Evolutionary conservation across 202 grass and related monocot genomes (phyloP).

Genomic region (Setaria italica): DNA sequence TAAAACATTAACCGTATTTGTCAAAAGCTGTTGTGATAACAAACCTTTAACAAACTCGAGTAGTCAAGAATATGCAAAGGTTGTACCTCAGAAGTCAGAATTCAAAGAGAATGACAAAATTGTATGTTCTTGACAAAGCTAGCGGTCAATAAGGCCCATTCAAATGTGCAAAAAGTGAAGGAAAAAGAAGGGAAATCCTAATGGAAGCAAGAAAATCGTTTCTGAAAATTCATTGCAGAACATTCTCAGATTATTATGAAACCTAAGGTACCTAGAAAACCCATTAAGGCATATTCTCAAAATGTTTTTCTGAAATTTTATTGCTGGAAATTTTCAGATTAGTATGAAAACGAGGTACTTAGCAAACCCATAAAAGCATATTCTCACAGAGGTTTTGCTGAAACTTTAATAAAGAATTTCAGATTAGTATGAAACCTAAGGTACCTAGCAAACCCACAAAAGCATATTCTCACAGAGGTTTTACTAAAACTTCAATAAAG

Average conservation of each 20-base stretch:
- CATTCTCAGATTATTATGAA: slow-evolving; percentile 18
- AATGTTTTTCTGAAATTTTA: not conserved
- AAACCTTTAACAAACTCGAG: not conserved
- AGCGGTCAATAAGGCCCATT: not conserved
- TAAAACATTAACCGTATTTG: slow-evolving; percentile 3
- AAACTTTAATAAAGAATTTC: slow-evolving; percentile 21
- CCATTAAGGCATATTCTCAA: slow-evolving; percentile 14
- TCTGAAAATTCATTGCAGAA: not conserved
- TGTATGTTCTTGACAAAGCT: not conserved
- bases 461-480: not conserved
- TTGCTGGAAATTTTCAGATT: not conserved
- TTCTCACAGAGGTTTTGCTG: not conserved
- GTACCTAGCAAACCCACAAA: slow-evolving; percentile 30
- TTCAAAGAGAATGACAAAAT: slow-evolving; percentile 33
- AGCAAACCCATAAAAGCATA: slow-evolving; percentile 29
- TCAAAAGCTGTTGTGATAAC: slow-evolving; percentile 14
- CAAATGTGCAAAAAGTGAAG: not conserved
- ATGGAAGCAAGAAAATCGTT: not conserved
- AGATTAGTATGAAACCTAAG: slow-evolving; percentile 25
- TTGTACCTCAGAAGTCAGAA: not conserved
- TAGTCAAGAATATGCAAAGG: too few relatives aligned
- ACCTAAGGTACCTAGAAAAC: slow-evolving; percentile 29
- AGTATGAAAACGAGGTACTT: slow-evolving; percentile 22
- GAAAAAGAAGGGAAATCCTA: not conserved
- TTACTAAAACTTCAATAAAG: slow-evolving; percentile 14